These are phyloP conservation scores for Tolypocladium cylindrosporum DNA, from an alignment of 2,329 filamentous ascomycete species.

Conservation along the genomic window DNA sequence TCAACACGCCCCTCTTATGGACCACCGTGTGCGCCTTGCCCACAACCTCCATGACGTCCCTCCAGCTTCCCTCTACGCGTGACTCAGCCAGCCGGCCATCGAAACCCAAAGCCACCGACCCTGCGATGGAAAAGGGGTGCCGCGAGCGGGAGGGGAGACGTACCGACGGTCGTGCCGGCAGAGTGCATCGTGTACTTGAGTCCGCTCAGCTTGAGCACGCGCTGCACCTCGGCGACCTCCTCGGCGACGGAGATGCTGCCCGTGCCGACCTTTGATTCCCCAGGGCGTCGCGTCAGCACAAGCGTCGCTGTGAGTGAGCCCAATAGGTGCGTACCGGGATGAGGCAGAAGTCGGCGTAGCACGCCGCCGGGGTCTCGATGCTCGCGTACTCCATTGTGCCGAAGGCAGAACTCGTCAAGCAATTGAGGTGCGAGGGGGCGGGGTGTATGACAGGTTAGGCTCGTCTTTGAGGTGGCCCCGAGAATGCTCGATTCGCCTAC, in stretches of 20 bases:
- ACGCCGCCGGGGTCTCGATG: slow-evolving; percentile 58
- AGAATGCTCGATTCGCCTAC: neutral
- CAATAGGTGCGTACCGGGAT: slow-evolving; percentile 51
- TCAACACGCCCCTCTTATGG: slow-evolving; percentile 64
- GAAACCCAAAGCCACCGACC: too few species aligned
- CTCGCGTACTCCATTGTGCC: slow-evolving; percentile 32
- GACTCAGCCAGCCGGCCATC: too few species aligned
- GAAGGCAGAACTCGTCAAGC: neutral
- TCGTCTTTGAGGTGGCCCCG: neutral
- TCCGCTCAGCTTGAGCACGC: slow-evolving; percentile 70
- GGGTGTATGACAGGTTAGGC: neutral
- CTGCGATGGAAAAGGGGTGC: neutral
- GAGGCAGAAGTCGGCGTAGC: slow-evolving; percentile 85
- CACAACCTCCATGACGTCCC: slow-evolving; percentile 73
- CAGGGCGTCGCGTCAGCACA: neutral
- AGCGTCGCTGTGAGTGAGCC: neutral
- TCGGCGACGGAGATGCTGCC: slow-evolving; percentile 64
- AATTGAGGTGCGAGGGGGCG: neutral
- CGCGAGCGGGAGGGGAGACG: slow-evolving; percentile 17
- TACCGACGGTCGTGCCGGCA: slow-evolving; percentile 86
- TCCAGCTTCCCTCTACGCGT: slow-evolving; percentile 77
- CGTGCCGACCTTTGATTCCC: slow-evolving; percentile 59
- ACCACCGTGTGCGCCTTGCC: slow-evolving; percentile 77
- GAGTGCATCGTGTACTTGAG: slow-evolving; percentile 85
- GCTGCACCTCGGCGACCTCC: slow-evolving; percentile 83